Evolutionary conservation across 768 basidiomycete species (phyloP).

Genomic region (Tricholoma sp.): DNA sequence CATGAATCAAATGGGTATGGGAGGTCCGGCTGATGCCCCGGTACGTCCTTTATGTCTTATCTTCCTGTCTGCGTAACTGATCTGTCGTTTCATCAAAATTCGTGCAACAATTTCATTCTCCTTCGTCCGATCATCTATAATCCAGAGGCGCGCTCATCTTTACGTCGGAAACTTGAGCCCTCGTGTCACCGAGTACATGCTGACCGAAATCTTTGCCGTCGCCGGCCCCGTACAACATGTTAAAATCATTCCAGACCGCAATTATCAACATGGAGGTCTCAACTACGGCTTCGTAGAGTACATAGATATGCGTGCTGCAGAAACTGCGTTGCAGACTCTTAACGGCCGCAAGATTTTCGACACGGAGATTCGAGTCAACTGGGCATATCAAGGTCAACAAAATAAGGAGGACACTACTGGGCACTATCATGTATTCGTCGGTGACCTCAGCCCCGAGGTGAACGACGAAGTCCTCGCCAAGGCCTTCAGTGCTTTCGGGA

Average conservation of each 20-base stretch:
- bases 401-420: conserved; percentile 98
- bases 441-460: conserved; percentile 98
- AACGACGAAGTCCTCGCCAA: conserved; percentile 96
- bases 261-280: conserved; percentile 98
- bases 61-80: conserved; percentile 23
- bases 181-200: conserved; percentile 98
- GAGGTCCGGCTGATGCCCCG: conserved; percentile 68
- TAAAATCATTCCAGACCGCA: conserved; percentile 99
- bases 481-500: conserved; percentile 96
- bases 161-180: conserved; percentile 98
- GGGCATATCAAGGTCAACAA: conserved; percentile 98
- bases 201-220: conserved; percentile 95
- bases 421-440: conserved; percentile 98
- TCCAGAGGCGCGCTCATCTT: conserved; percentile 88
- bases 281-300: conserved; percentile 99
- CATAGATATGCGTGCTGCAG: conserved; percentile 96
- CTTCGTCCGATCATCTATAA: conserved; percentile 17
- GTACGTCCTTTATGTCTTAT: conserved; percentile 40
- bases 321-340: conserved; percentile 97
- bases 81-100: conserved; percentile 21
- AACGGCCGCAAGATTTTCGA: conserved; percentile 99
- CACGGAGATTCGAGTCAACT: conserved; percentile 98
- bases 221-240: conserved; percentile 97
- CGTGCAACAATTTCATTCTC: conserved; percentile 18
- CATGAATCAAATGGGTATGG: conserved; percentile 79